Evolutionary conservation across 2,329 filamentous ascomycete genomes (phyloP).

Genomic region (Sphaerulina musiva): DNA sequence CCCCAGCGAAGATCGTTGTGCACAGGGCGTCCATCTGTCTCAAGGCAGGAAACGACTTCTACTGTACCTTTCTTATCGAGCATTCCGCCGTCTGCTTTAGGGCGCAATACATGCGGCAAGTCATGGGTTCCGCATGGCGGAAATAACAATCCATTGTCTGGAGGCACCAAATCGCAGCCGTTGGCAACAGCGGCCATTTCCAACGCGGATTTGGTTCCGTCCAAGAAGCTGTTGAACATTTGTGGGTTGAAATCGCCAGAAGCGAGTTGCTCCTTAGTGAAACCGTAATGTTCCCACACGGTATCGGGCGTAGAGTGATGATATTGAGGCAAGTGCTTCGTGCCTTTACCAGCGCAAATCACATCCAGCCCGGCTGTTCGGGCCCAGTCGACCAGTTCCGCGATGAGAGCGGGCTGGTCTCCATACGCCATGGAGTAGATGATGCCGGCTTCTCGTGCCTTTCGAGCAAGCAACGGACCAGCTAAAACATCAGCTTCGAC

Average conservation of each 20-base stretch:
- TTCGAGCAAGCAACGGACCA: conserved; percentile 38
- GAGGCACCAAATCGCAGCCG: conserved; percentile 40
- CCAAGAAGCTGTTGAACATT: conserved; percentile 47
- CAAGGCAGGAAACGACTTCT: conserved; percentile 43
- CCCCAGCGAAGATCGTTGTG: conserved; percentile 41
- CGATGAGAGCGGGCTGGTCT: conserved; percentile 42
- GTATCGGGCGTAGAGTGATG: conserved; percentile 44
- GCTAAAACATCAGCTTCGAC: conserved; percentile 44
- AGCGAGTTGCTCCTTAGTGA: conserved; percentile 41
- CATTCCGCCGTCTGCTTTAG: conserved; percentile 38
- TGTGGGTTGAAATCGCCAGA: conserved; percentile 43
- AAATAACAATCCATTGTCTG: conserved; percentile 39
- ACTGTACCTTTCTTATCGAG: conserved; percentile 40
- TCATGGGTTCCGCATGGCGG: conserved; percentile 42
- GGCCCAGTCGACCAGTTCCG: conserved; percentile 42
- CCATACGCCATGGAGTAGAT: conserved; percentile 46
- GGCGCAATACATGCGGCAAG: conserved; percentile 39
- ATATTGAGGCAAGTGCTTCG: conserved; percentile 43
- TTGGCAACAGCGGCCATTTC: conserved; percentile 47
- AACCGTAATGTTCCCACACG: conserved; percentile 44
- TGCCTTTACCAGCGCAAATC: conserved; percentile 43
- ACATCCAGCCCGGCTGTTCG: conserved; percentile 42
- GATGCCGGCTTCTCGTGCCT: conserved; percentile 42
- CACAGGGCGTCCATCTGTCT: conserved; percentile 39
- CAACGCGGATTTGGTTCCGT: conserved; percentile 44